phyloP scores from a whole-genome alignment of 768 basidiomycete genomes.

The Lentinus tigrinus region DNA sequence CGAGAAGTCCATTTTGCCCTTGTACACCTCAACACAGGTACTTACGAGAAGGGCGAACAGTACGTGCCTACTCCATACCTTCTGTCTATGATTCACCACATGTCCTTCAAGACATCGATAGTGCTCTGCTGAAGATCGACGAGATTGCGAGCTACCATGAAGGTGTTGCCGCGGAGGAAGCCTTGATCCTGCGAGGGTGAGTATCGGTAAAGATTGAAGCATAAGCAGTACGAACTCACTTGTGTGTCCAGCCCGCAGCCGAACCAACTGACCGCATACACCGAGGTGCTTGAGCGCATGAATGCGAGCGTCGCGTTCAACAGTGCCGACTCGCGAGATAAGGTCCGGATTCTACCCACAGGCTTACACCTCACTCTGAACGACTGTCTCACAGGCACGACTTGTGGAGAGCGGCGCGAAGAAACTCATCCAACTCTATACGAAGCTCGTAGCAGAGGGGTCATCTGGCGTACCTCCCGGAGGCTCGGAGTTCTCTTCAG shows the following conservation, averaged over 20 bases:
- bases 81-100: neutral
- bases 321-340: constrained; percentile 54
- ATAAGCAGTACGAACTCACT: neutral
- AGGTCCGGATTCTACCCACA: constrained; percentile 38
- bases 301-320: constrained; percentile 82
- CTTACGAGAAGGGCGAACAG: constrained; percentile 72
- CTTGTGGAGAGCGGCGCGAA: constrained; percentile 82
- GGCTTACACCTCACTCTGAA: neutral
- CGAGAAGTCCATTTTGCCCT: constrained; percentile 80
- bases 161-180: constrained; percentile 75
- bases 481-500: constrained; percentile 52
- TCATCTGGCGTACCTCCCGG: constrained; percentile 74
- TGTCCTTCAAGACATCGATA: constrained; percentile 66
- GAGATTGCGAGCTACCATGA: constrained; percentile 75
- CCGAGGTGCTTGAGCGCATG: constrained; percentile 70
- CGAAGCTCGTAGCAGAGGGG: constrained; percentile 85
- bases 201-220: constrained; percentile 16
- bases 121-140: constrained; percentile 73
- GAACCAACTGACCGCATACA: constrained; percentile 62
- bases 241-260: constrained; percentile 58
- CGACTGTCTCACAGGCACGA: constrained; percentile 44
- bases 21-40: constrained; percentile 78
- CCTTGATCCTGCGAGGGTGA: constrained; percentile 75
- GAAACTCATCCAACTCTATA: constrained; percentile 78
- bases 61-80: constrained; percentile 35